Evolutionary conservation across 1,284 basidiomycete species (phyloP), one percentile per base, ranked within the genome.

Genomic region (Boletus smithii): DNA sequence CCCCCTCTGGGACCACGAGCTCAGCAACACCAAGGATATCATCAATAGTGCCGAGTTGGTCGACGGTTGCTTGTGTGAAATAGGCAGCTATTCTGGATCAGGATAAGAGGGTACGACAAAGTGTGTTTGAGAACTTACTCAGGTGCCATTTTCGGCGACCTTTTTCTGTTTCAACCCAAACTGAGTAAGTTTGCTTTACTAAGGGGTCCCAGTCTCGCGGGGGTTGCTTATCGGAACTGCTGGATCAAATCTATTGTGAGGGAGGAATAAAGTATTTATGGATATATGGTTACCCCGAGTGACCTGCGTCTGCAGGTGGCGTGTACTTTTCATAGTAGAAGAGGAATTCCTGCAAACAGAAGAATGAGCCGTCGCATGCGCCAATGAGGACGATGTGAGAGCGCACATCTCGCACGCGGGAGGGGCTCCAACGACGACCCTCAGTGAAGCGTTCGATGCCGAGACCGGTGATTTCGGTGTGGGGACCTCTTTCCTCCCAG

Each of bases 401-500:
- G 72, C 83, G 56, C 57, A 88, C 85, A 61, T 89, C 86, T 66
- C 87, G 77, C 45, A 88, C 85, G 43, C 87, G 76, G 50, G 82
- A 85, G 32, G 86, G 82, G 35, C 83, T 85, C 85, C 86, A 89
- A 53, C 82, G 74, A 61, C 85, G 78, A 33, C 85, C 88, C 63
- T 88, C 87, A 4, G 85, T 91, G 71, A 83, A 83, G 11, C 81
- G 73, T 53, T 89, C 87, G 64, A 89, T 89, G 30, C 86, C 85
- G 41, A 88, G 73, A 11, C 86, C 87, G 1, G 85, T 87, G 14
- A 87, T 79, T 62, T 83, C 80, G 29, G 83, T 83, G 49, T 85
- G 82, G 29, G 83, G 83, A 8, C 84, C 83, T 46, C 85, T 76
- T 63, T 89, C 88, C 65, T 91, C 88, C 88, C 88, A 91, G 46